Base-by-base conservation (phyloP, 2,329 filamentous ascomycete genomes). In the Fusarium duplospermum region DNA sequence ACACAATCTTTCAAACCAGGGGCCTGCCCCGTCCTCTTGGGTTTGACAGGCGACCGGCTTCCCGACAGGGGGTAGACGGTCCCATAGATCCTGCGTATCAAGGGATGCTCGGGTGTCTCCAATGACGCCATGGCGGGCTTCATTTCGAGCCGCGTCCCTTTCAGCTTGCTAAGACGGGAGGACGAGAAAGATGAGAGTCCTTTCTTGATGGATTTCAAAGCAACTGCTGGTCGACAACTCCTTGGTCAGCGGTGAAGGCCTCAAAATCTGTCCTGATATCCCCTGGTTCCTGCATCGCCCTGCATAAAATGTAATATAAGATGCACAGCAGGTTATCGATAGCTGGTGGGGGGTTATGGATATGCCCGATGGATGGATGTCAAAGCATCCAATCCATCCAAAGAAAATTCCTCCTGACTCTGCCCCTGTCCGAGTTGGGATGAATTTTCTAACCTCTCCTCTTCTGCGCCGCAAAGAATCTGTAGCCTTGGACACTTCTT, bases 21-120 rank as follows among this genome's bases (percentile, higher is more conserved):
- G 60, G 71, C 11, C 13, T 33, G 31, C 62, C 66, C 59, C 62
- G 65, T 59, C 60, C 47, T 69, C 73, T 73, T 64, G 66, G 71
- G 62, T 76, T 73, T 76, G 70, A 70, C 75, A 77, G 69, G 73
- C 62, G 75, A 75, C 71, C 47, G 58, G 69, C 62, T 75, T 74
- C 69, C 22, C 58, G 45, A 70, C 73, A 71, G 45, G 63, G 74
- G 70, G 47, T 29, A 4, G 61, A 13, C 35, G 42, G 16, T 60
- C 71, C 64, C 60, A 62, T 42, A 65, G 68, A 67, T 69, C 66
- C 64, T 74, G 62, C 47, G 47, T 52, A 52, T 76, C 64, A 70
- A 64, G 52, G 66, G 59, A 61, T 52, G 45, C 27, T n/a, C 29
- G n/a, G 67, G 57, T 61, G 74, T 72, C 74, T 67, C 70, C 62